phyloP scores from a whole-genome alignment of 495 filamentous ascomycete genomes.

The Cudoniella acicularis region DNA sequence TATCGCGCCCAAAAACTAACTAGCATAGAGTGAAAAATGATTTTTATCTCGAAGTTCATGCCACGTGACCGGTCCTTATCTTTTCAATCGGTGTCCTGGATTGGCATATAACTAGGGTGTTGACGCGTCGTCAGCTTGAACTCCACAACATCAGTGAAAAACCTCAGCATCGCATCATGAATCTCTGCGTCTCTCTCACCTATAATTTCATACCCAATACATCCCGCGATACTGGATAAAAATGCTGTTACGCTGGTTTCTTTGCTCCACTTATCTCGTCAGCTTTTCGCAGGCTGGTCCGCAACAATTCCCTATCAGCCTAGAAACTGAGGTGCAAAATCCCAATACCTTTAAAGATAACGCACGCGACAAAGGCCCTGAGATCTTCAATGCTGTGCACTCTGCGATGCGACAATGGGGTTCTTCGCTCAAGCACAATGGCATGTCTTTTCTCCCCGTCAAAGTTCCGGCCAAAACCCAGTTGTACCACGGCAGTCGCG shows the following conservation, averaged over 20 bases:
- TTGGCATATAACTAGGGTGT: too few relatives aligned
- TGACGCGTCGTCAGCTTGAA: not conserved
- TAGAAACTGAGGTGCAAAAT: not conserved
- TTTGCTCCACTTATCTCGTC: too few relatives aligned
- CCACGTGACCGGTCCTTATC: too few relatives aligned
- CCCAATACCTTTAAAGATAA: slow-evolving; percentile 10
- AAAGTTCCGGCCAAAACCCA: slow-evolving; percentile 53
- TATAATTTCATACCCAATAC: not conserved
- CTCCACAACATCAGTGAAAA: not conserved
- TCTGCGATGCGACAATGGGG: slow-evolving; percentile 68
- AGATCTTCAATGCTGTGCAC: slow-evolving; percentile 66
- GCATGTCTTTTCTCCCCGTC: slow-evolving; percentile 61
- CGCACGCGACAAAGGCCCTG: slow-evolving; percentile 46
- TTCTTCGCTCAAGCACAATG: slow-evolving; percentile 65
- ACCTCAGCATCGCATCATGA: not conserved
- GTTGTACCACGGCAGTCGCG: slow-evolving; percentile 58
- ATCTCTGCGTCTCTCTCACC: not conserved
- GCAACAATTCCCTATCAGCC: too few relatives aligned
- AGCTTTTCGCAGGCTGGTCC: too few relatives aligned
- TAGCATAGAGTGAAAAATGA: too few relatives aligned
- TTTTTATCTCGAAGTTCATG: too few relatives aligned
- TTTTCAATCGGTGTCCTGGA: too few relatives aligned
- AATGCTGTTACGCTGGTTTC: not conserved
- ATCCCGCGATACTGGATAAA: not conserved
- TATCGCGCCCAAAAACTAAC: too few relatives aligned